Percentiles rank a stretch among this genome's conserved stretches.
Evolutionary conservation across 768 basidiomycete species (phyloP).

Genomic region (Gelatoporia subvermispora): DNA sequence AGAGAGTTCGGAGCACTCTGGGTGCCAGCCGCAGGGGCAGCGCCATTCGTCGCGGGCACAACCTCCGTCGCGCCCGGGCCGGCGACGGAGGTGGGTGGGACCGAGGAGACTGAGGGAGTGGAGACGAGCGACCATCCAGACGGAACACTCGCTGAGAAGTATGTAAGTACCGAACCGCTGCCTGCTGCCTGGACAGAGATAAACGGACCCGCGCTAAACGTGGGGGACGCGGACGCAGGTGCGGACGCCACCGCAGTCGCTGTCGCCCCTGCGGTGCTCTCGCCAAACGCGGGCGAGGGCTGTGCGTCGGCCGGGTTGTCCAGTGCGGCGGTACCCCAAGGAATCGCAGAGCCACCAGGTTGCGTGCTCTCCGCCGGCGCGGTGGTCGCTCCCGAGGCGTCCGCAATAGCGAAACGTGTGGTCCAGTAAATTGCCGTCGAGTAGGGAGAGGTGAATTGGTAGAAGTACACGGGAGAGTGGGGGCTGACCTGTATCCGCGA

Average conservation of each 20-base stretch:
- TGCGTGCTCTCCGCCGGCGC: conserved; percentile 50
- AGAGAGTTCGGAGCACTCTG: background rate
- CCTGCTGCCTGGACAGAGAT: no score
- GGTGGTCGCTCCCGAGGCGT: conserved; percentile 37
- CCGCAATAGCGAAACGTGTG: conserved; percentile 71
- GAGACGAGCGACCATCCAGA: background rate
- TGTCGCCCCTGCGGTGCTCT: conserved; percentile 4
- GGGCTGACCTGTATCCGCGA: conserved; percentile 46
- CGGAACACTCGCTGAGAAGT: conserved; percentile 4
- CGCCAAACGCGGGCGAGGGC: conserved; percentile 17
- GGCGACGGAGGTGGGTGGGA: background rate
- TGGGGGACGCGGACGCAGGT: no score
- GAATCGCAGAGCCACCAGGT: conserved; percentile 40
- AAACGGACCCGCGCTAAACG: background rate
- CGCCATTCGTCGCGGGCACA: background rate
- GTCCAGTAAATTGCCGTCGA: conserved; percentile 53
- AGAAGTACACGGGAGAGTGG: conserved; percentile 73
- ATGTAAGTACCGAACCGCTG: background rate
- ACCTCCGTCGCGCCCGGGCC: background rate
- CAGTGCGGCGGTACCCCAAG: conserved; percentile 66
- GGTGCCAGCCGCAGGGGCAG: conserved; percentile 1
- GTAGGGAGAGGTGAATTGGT: conserved; percentile 57
- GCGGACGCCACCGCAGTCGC: conserved; percentile 4
- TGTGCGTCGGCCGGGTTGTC: conserved; percentile 33
- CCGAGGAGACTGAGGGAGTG: background rate